Conservation (phyloP, 805 yeast species). For the Ogataea saltuana region DNA sequence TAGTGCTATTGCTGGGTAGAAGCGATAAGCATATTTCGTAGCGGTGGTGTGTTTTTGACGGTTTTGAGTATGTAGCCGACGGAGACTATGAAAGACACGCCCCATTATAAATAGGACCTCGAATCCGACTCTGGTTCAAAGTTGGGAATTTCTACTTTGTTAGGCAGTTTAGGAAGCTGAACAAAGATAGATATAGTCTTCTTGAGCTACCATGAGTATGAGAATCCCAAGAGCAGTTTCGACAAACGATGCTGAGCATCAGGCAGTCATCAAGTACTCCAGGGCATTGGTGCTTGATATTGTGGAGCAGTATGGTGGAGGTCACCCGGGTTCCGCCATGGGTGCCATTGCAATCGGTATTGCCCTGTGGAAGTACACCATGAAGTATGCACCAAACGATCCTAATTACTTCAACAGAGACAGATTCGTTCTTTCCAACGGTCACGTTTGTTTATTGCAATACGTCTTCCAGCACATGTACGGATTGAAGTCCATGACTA, state of each 20-base stretch:
- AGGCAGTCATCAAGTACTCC: constrained; percentile 34
- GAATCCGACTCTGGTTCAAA: too few relatives aligned
- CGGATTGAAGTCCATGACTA: constrained; percentile 71
- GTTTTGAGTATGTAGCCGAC: too few relatives aligned
- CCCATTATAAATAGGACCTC: too few relatives aligned
- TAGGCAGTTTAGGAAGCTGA: too few relatives aligned
- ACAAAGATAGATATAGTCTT: too few relatives aligned
- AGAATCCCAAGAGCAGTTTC: constrained; percentile 31
- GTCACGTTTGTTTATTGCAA: constrained; percentile 91
- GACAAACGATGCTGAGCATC: constrained; percentile 29
- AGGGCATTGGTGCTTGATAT: constrained; percentile 39
- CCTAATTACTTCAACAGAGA: constrained; percentile 94
- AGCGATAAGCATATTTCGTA: too few relatives aligned
- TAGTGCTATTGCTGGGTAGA: too few relatives aligned
- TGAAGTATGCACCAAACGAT: constrained; percentile 87
- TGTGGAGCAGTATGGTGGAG: constrained; percentile 45
- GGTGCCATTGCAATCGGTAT: constrained; percentile 97
- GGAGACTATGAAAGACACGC: too few relatives aligned
- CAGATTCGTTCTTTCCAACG: constrained; percentile 91
- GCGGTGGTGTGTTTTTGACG: too few relatives aligned
- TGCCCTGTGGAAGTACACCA: constrained; percentile 67
- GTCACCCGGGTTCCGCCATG: constrained; percentile 99
- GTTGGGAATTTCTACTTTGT: too few relatives aligned
- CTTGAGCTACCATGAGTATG: constrained; percentile 18
- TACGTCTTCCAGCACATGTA: constrained; percentile 82